Evolutionary conservation across 169 alveolate species (phyloP), one percentile per base, ranked within the genome.

Genomic region (Ichthyophthirius multifiliis): DNA sequence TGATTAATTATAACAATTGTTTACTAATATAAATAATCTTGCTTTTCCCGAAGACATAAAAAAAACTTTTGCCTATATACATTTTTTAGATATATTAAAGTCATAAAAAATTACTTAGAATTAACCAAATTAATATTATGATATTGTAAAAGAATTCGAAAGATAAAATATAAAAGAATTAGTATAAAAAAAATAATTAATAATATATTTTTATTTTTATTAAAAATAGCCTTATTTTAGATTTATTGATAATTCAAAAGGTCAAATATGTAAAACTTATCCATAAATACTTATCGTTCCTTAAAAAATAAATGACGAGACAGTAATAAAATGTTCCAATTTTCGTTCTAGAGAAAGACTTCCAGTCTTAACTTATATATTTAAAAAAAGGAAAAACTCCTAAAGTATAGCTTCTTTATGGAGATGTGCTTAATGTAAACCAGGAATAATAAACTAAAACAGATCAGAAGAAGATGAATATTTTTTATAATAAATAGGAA

Each of bases 301-400:
- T 7, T 65, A 84, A 16, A 44, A 82, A 34, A 55, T 86, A 27
- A 71, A 71, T 23, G 88, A 85, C 43, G 32, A 37, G 12, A 64
- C 65, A 39, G 27, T 83, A 18, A 46, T 43, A 31, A 63, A 46
- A 31, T 65, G 88, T 45, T 71, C 96, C 9, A 84, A 82, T 74
- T 91, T 88, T 65, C 65, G 96, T 48, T 84, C 96, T n/a, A 91
- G 85, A 67, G 81, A 82, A 44, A 86, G 96, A 84, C 78, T 91
- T 27, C 96, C 96, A 45, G 83, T 87, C 4, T 46, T 91, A 48
- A 79, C 91, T 16, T 91, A 80, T 82, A 83, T 76, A 78, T 84
- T 83, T 46, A 74, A 76, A 77, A 71, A 39, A 13, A 75, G 83
- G 37, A 79, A 75, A 37, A 71, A 82, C 43, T 83, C 91, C 20